Conservation (phyloP, 768 basidiomycete species). For the Rhodotorula taiwanensis region DNA sequence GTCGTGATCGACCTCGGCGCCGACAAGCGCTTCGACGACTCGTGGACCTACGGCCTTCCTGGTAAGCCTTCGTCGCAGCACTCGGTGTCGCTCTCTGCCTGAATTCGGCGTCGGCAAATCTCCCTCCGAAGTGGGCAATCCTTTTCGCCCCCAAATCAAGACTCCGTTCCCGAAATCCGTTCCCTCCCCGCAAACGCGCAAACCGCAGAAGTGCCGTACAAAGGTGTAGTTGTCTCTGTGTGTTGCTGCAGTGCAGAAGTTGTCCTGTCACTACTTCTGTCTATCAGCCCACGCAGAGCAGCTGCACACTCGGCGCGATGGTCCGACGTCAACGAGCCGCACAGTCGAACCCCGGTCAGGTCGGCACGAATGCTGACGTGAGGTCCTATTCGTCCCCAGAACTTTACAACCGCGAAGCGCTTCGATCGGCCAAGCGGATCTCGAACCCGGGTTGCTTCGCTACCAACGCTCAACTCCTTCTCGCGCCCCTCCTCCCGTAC, state of each 20-base stretch:
- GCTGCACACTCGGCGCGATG: too few relatives aligned
- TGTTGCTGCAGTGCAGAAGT: conserved; percentile 4
- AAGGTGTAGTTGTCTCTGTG: conserved; percentile 10
- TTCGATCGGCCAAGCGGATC: conserved; percentile 71
- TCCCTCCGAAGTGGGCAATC: too few relatives aligned
- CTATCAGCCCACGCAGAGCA: not conserved
- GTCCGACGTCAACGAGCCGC: too few relatives aligned
- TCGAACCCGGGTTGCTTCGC: conserved; percentile 98
- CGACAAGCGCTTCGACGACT: conserved; percentile 88
- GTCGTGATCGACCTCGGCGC: conserved; percentile 89
- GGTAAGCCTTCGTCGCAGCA: conserved; percentile 72
- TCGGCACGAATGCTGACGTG: too few relatives aligned
- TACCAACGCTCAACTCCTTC: conserved; percentile 81
- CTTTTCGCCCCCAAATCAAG: too few relatives aligned
- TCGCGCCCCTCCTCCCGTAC: conserved; percentile 77
- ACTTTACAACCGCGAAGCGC: conserved; percentile 66
- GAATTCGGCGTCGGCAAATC: not conserved
- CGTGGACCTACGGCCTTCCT: conserved; percentile 96
- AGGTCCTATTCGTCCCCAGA: conserved; percentile 57
- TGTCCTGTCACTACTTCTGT: conserved; percentile 5
- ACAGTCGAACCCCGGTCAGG: too few relatives aligned
- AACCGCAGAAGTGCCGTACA: not conserved
- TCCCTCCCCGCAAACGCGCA: too few relatives aligned
- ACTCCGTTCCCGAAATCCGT: too few relatives aligned
- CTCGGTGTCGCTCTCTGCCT: not conserved